These are phyloP conservation scores for Coprinellus micaceus DNA, from an alignment of 768 basidiomycete species.

Conservation along the genomic window DNA sequence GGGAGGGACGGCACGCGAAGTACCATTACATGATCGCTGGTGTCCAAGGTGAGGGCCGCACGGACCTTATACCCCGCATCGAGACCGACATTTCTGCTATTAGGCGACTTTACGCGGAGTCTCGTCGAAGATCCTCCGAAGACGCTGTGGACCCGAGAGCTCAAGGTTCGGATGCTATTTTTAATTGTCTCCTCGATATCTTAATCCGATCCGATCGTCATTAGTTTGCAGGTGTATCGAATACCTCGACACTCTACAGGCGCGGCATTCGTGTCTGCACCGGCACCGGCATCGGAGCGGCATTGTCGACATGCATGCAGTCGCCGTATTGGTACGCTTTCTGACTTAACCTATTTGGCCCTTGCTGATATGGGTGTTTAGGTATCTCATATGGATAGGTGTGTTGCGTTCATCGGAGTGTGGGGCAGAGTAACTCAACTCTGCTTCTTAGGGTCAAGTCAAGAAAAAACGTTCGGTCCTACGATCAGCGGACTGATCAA, in stretches of 20 bases:
- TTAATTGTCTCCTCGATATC: neutral
- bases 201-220: conserved; percentile 7
- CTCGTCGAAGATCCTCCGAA: conserved; percentile 69
- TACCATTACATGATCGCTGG: conserved; percentile 81
- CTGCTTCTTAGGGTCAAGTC: conserved; percentile 57
- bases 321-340: conserved; percentile 59
- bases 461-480: conserved; percentile 70
- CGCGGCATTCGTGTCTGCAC: conserved; percentile 81
- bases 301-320: conserved; percentile 75
- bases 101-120: conserved; percentile 71
- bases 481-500: conserved; percentile 73
- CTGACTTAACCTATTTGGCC: conserved; percentile 4
- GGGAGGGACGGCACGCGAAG: conserved; percentile 69
- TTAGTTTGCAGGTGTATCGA: conserved; percentile 78
- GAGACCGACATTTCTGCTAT: conserved; percentile 6
- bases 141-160: conserved; percentile 72
- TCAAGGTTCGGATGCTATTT: conserved; percentile 51
- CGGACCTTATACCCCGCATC: neutral
- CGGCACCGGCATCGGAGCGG: conserved; percentile 77
- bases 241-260: conserved; percentile 75
- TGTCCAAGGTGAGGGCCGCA: conserved; percentile 49
- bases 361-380: conserved; percentile 19
- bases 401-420: conserved; percentile 7
- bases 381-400: conserved; percentile 82
- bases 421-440: conserved; percentile 10